Base-by-base conservation (phyloP, 306 rosid species). In the Styphnolobium japonicum region DNA sequence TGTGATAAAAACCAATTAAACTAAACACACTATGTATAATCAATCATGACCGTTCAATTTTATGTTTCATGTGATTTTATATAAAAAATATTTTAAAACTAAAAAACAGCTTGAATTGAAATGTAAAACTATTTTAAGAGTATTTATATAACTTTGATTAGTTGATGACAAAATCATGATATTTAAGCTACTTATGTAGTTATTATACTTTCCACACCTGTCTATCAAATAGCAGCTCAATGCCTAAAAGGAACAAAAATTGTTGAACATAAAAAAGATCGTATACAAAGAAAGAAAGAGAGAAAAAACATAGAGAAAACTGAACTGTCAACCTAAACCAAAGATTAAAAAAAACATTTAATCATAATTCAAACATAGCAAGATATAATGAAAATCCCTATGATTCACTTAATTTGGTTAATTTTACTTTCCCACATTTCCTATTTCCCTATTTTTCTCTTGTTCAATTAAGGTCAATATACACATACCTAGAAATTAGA, bases 401-500 rank as follows among this genome's bases (percentile, higher is more conserved):
- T 1, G 46, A 46, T 42, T 21, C 49, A 60, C 67, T 60, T 55
- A 48, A 78, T 55, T 55, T 57, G 40, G 16, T 66, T 62, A 76
- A 60, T 12, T 76, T 71, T 49, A 27, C 51, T 67, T 57, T 71
- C 78, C 5, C 67, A 39, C 31, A 21, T 34, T 31, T 3, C 23
- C 12, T 71, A 22, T 40, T 57, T 58, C 63, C 58, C 19, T 25
- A 78, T 22, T 77, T 71, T 46, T 51, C 71, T 25, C 56, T 33
- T 15, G 63, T 83, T 60, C 78, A 75, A 18, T 36, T 2, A 75
- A 67, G 65, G 65, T 57, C 10, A 45, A 55, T 73, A 66, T 74
- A 56, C 31, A 25, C 25, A 37, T 18, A 18, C 34, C 37, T 10
- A n/a, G 60, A 76, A 71, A 69, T 23, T 52, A 52, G 43, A 25